A percentile compares a stretch with the other conserved stretches of the same genome.
Conservation (phyloP, 345 rosid genomes). For the Aquilaria yunnanensis region DNA sequence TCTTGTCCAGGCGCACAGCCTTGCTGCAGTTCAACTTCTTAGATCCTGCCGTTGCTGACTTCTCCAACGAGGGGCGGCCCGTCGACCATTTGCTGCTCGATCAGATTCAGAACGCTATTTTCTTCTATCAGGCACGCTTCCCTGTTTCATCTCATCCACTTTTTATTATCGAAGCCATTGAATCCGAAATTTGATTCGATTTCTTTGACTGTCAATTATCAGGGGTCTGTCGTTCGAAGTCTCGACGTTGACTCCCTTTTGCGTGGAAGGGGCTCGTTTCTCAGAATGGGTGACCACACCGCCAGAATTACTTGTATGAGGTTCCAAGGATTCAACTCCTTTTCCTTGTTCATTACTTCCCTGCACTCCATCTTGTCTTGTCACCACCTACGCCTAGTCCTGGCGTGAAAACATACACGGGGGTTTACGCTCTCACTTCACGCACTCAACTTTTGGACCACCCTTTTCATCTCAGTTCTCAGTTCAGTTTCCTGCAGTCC, state of each 20-base stretch:
- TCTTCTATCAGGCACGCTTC: constrained; percentile 40
- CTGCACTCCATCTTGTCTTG: no score
- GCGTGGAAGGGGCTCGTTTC: constrained; percentile 13
- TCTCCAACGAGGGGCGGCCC: constrained; percentile 18
- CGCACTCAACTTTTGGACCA: no score
- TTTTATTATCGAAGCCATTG: background rate
- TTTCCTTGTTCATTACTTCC: no score
- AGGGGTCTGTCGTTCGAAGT: constrained; percentile 37
- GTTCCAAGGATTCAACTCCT: constrained; percentile 14
- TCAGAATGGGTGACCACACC: constrained; percentile 32
- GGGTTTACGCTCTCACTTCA: no score
- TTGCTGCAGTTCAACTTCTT: constrained; percentile 44
- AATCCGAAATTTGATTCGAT: background rate
- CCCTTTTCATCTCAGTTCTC: no score
- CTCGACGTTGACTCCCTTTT: constrained; percentile 18
- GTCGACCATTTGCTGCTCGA: constrained; percentile 33
- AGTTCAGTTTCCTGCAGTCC: no score
- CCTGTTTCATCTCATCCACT: background rate
- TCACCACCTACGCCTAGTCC: no score
- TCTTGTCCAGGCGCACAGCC: constrained; percentile 34
- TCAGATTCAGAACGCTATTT: constrained; percentile 27
- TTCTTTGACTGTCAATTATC: constrained; percentile 1
- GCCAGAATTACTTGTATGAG: constrained; percentile 71
- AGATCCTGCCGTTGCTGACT: constrained; percentile 34
- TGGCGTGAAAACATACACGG: no score